These are phyloP conservation scores for Platanthera guangdongensis DNA, from an alignment of 106 monocot genomes.

Conservation along the genomic window DNA sequence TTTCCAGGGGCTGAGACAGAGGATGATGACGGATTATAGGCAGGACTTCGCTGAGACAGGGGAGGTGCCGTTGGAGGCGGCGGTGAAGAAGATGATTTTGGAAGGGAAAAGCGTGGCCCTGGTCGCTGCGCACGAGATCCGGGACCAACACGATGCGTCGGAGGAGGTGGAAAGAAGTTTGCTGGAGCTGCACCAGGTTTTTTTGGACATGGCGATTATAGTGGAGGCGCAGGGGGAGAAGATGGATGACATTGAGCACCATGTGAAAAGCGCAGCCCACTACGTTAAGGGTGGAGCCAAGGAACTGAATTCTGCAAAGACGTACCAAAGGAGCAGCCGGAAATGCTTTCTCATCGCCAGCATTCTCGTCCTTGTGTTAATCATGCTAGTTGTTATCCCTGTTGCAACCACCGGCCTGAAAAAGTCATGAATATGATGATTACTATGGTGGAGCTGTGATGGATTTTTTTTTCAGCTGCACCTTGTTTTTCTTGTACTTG, in stretches of 20 bases:
- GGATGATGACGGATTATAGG: constrained; percentile 50
- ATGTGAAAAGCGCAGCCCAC: constrained; percentile 43
- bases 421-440: constrained; percentile 14
- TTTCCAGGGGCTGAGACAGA: constrained; percentile 52
- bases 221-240: constrained; percentile 75
- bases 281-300: constrained; percentile 46
- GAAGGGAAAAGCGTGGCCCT: constrained; percentile 39
- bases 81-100: constrained; percentile 48
- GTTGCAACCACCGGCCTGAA: constrained; percentile 24
- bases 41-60: constrained; percentile 66
- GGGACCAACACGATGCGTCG: constrained; percentile 48
- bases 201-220: constrained; percentile 79
- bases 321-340: constrained; percentile 36
- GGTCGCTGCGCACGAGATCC: constrained; percentile 38
- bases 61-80: constrained; percentile 40
- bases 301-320: constrained; percentile 35
- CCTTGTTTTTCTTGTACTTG: too few species aligned
- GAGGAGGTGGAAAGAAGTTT: constrained; percentile 57
- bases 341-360: constrained; percentile 45
- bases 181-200: constrained; percentile 81
- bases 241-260: constrained; percentile 70
- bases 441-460: too few species aligned
- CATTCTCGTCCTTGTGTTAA: constrained; percentile 28
- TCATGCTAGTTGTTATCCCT: constrained; percentile 33
- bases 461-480: too few species aligned